phyloP scores from a whole-genome alignment of 2,329 filamentous ascomycete genomes.

The Basipetospora chlamydospora region DNA sequence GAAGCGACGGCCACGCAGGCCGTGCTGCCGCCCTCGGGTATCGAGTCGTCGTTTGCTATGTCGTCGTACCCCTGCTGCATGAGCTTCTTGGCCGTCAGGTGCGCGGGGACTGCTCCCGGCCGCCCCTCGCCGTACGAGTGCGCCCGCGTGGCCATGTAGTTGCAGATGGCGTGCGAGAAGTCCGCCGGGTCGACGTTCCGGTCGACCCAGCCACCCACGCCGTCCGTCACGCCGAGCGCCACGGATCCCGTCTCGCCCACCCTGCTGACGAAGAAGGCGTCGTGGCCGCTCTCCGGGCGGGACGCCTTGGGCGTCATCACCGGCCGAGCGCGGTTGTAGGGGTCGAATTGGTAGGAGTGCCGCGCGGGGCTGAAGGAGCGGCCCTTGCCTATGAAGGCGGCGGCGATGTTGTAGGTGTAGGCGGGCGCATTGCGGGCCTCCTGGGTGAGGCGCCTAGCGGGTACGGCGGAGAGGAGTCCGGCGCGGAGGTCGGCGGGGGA shows the following conservation, averaged over 20 bases:
- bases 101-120: conserved; percentile 13
- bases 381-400: conserved; percentile 62
- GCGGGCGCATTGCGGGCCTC: too few relatives aligned
- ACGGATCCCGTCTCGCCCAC: conserved; percentile 59
- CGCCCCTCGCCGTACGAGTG: conserved; percentile 34
- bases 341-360: conserved; percentile 61
- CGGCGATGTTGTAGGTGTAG: conserved; percentile 57
- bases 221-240: conserved; percentile 82
- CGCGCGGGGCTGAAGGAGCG: conserved; percentile 50
- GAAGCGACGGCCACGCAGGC: conserved; percentile 73
- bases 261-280: conserved; percentile 84
- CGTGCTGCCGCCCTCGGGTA: conserved; percentile 78
- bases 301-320: conserved; percentile 38
- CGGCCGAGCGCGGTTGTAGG: conserved; percentile 42
- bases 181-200: conserved; percentile 87
- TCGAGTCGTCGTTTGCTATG: conserved; percentile 56
- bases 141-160: conserved; percentile 75
- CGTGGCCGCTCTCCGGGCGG: conserved; percentile 73
- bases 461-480: conserved; percentile 2
- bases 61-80: conserved; percentile 76
- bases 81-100: conserved; percentile 49
- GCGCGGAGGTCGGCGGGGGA: neutral
- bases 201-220: conserved; percentile 89
- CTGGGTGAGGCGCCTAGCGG: too few relatives aligned
- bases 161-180: conserved; percentile 87